Conservation (phyloP, 2,329 filamentous ascomycete species). For the Didymella keratinophila region DNA sequence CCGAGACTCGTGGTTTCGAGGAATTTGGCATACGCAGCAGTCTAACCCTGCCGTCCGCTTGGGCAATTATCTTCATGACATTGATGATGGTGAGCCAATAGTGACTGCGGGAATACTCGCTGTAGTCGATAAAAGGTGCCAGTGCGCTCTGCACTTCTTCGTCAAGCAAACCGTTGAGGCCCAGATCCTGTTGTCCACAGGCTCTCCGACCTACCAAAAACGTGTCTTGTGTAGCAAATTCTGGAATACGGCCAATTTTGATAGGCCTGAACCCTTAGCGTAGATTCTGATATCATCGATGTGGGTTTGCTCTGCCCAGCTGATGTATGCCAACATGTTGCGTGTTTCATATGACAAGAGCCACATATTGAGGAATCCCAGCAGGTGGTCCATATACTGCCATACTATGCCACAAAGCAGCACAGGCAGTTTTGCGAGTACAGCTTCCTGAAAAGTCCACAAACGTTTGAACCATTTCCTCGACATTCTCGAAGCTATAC, state of each 20-base stretch:
- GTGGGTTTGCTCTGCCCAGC: no score
- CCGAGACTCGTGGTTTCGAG: no score
- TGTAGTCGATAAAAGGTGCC: conserved; percentile 6
- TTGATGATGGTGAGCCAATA: conserved; percentile 1
- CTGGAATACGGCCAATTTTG: not conserved
- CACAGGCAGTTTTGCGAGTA: not conserved
- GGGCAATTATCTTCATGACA: not conserved
- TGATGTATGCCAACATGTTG: not conserved
- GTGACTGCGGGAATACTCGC: not conserved
- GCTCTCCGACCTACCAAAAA: not conserved
- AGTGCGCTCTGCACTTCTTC: not conserved
- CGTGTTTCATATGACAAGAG: no score
- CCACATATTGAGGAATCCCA: not conserved
- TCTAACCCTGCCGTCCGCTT: not conserved
- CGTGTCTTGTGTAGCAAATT: not conserved
- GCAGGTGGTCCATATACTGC: not conserved
- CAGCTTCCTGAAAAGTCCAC: conserved; percentile 18
- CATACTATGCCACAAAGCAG: not conserved
- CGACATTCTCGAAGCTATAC: not conserved
- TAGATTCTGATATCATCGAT: not conserved
- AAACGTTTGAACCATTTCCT: conserved; percentile 7
- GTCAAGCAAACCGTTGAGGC: conserved; percentile 8
- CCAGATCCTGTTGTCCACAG: conserved; percentile 11
- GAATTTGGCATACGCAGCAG: not conserved
- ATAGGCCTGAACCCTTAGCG: not conserved